These are phyloP conservation scores for Jamesozyma rosinii DNA, from an alignment of 805 yeast species.

Conservation along the genomic window DNA sequence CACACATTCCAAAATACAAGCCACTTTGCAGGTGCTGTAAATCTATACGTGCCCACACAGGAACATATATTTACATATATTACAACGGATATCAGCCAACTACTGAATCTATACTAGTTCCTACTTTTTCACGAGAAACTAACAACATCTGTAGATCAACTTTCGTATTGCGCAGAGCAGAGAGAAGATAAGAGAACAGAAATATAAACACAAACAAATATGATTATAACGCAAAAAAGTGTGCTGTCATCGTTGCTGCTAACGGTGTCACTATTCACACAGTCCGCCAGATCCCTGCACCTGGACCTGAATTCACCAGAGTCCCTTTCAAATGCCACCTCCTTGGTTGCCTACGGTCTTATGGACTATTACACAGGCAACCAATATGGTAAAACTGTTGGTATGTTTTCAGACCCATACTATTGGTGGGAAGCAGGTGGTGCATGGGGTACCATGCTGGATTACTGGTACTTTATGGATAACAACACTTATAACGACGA, in stretches of 20 bases:
- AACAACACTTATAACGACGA: slow-evolving; percentile 56
- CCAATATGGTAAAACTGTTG: slow-evolving; percentile 65
- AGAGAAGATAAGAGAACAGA: neutral
- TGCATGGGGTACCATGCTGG: slow-evolving; percentile 82
- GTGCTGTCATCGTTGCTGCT: neutral
- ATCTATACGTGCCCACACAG: too few species aligned
- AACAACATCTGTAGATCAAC: neutral
- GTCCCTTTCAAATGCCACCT: slow-evolving; percentile 40
- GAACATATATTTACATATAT: too few species aligned
- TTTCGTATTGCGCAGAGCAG: neutral
- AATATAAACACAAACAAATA: neutral
- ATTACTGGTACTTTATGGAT: slow-evolving; percentile 61
- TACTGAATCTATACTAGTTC: too few species aligned
- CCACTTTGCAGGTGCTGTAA: too few species aligned
- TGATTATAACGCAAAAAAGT: neutral
- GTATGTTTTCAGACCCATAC: slow-evolving; percentile 82
- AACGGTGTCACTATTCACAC: neutral
- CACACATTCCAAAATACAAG: too few species aligned
- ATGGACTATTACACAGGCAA: slow-evolving; percentile 73
- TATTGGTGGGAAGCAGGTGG: slow-evolving; percentile 99
- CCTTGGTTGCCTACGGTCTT: slow-evolving; percentile 57
- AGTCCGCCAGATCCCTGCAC: slow-evolving; percentile 11
- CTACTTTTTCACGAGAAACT: neutral
- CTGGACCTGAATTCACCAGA: slow-evolving; percentile 26
- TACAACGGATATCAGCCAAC: too few species aligned